Evolutionary conservation across 2,329 filamentous ascomycete genomes (phyloP).

Genomic region (Huntiella omanensis): DNA sequence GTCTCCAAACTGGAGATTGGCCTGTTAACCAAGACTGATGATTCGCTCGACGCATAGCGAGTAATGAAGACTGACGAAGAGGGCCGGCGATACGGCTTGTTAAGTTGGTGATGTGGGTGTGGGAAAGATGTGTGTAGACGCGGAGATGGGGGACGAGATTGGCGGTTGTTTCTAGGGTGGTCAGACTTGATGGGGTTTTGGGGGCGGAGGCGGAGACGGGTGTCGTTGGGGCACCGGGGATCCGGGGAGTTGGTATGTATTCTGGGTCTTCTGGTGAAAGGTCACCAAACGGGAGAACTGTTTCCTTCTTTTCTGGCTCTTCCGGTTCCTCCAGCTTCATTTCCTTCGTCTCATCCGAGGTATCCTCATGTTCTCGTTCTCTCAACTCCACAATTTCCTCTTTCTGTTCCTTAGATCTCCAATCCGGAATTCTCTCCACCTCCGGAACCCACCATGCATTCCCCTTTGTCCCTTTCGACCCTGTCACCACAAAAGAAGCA

Average conservation of each 20-base stretch:
- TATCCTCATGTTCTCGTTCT: background rate
- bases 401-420: background rate
- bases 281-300: background rate
- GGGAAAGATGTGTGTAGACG: constrained; percentile 5
- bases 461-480: constrained; percentile 30
- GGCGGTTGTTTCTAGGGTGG: background rate
- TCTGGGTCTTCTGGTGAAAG: constrained; percentile 1
- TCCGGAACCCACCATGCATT: constrained; percentile 37
- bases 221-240: constrained; percentile 9
- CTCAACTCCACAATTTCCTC: background rate
- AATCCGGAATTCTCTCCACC: background rate
- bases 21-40: constrained; percentile 4
- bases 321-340: background rate
- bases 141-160: constrained; percentile 5
- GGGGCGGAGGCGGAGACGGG: constrained; percentile 8
- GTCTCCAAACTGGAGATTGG: constrained; percentile 24
- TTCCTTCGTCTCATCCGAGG: background rate
- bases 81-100: background rate
- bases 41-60: constrained; percentile 3
- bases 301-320: background rate
- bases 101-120: background rate
- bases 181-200: background rate
- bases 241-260: constrained; percentile 5
- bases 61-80: constrained; percentile 1
- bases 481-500: constrained; percentile 37